These are phyloP conservation scores for Groenewaldozyma auringiensis DNA, from an alignment of 1,139 yeast species.

Conservation along the genomic window DNA sequence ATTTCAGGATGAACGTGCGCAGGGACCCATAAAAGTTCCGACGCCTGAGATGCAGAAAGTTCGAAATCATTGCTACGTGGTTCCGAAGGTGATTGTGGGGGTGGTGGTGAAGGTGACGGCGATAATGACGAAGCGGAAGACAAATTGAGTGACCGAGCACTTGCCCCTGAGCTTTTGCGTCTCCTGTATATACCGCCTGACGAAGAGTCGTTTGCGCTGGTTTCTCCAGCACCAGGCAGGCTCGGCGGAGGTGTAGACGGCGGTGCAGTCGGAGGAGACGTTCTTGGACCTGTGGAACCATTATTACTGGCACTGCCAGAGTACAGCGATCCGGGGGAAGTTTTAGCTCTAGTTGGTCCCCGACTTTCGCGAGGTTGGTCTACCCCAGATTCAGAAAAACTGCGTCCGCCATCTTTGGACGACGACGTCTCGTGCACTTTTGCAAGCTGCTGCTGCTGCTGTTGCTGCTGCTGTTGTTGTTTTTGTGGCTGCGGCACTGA, in stretches of 20 bases:
- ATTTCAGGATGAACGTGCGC: conserved; percentile 90
- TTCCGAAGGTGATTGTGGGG: not conserved
- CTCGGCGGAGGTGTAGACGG: conserved; percentile 2
- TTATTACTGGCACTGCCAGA: conserved; percentile 10
- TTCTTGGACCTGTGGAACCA: conserved; percentile 10
- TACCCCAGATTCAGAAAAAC: not conserved
- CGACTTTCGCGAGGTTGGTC: not conserved
- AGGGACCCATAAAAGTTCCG: conserved; percentile 73
- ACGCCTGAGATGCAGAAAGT: conserved; percentile 25
- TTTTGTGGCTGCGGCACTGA: conserved; percentile 3
- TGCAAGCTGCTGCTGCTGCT: not conserved
- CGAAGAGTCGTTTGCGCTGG: not conserved
- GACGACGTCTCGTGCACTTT: not conserved
- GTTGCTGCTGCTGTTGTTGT: not conserved
- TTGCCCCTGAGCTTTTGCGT: not conserved
- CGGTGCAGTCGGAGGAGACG: conserved; percentile 10
- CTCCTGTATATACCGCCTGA: not conserved
- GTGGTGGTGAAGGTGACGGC: not conserved
- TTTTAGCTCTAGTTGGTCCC: not conserved
- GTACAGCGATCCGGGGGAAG: conserved; percentile 5
- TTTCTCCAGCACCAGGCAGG: not conserved
- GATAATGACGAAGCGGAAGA: not conserved
- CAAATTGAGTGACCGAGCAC: not conserved
- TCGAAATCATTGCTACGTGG: not conserved
- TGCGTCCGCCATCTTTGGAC: not conserved